Evolutionary conservation across 441 rosid species (phyloP), one percentile per base, ranked within the genome.

Genomic region (Kokia cookei): DNA sequence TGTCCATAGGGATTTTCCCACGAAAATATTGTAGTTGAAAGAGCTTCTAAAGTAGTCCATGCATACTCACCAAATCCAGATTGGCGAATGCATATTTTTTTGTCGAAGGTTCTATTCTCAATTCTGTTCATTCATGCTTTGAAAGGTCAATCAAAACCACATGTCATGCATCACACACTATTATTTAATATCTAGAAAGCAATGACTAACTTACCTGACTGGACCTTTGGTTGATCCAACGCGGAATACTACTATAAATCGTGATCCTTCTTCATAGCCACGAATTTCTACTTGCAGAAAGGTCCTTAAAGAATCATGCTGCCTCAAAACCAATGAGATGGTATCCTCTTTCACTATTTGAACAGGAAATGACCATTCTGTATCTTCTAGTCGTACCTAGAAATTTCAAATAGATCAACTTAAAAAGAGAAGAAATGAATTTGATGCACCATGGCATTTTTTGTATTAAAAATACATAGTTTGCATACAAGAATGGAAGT

Each of bases 241-340:
- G 69, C 98, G 98, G 74, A 96, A 96, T 62, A 96, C 97, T 79
- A 94, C 94, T 60, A 91, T 79, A 82, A 96, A 94, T 47, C 99
- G 96, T 15, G 99, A 96, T 74, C 99, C 99, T 87, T 96, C 99
- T 84, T 96, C 99, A 83, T 84, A 94, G 69, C 98, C 99, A n/a
- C 99, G 96, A 76, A 96, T 84, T 83, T 96, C 99, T 69, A 87
- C 86, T 76, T 86, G 88, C 82, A 96, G 72, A 85, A 88, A 82
- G 65, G 80, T 86, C 68, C 78, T 82, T 19, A 74, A 78, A 75
- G 90, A 93, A 80, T 83, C 85, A 78, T 80, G 80, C 76, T 85
- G 74, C 87, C 82, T 89, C 84, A 96, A 81, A 81, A 91, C 92
- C 83, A 96, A 77, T 74, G 86, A 82, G 76, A 96, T 76, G 12